Evolutionary conservation across 2,329 filamentous ascomycete species (phyloP), one percentile per base, ranked within the genome.

Genomic region (Acarospora socialis): DNA sequence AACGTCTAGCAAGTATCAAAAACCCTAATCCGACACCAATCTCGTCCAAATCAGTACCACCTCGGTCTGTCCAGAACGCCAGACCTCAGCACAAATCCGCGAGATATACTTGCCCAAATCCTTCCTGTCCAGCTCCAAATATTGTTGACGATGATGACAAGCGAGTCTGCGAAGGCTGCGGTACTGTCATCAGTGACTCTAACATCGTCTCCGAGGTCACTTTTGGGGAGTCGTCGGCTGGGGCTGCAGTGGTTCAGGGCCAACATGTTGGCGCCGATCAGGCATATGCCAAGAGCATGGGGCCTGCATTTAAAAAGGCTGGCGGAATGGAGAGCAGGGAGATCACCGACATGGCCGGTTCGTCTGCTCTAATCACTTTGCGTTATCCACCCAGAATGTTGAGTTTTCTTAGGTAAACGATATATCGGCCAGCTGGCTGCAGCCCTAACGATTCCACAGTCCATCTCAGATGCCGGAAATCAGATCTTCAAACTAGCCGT

Each of bases 131-230:
- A 9, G 55, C 54, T 22, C 57, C 58, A 27, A 52, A 61, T 36
- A 60, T 62, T 21, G 53, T 60, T 23, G 55, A 59, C 35, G 56
- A 61, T 45, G 59, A 63, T 46, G 59, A 61, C 35, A 57, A 57
- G 10, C 51, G 61, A 38, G 65, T 81, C 43, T 95, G 90, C 57
- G 72, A 75, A 39, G 78, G 73, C 28, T 95, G 90, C 55, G 87
- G 84, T 66, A 77, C 73, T 38, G 73, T 93, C 43, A 72, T 87
- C 34, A 77, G 81, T 45, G 80, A 92, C 50, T 77, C 74, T 51
- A 84, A 92, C 49, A 93, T 95, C 40, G 86, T 94, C 36, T 73
- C 83, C 29, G 90, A 98, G 54, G 73, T 95, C 40, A 77, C 77
- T 14, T 98, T 95, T 49, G 84, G 84, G 42, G 87, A 98, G 60